Base-by-base conservation (phyloP, 1,284 basidiomycete species). In the Moesziomyces globuligerus region DNA sequence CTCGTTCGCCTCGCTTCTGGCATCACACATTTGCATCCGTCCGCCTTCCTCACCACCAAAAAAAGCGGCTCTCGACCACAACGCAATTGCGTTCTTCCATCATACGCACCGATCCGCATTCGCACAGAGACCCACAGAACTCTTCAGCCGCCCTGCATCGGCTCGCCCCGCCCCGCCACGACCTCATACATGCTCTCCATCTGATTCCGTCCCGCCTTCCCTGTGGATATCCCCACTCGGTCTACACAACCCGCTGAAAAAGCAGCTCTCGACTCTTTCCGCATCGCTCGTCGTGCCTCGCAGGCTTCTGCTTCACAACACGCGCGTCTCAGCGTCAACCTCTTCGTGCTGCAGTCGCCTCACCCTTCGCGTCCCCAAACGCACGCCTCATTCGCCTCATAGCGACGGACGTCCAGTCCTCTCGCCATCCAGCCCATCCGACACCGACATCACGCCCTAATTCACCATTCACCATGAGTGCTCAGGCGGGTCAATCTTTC, bases 401-500 rank as follows among this genome's bases (percentile, higher is more conserved):
- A n/a, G n/a, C n/a, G n/a, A n/a, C n/a, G n/a, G n/a, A n/a, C n/a
- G n/a, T n/a, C n/a, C n/a, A n/a, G n/a, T n/a, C n/a, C n/a, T n/a
- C n/a, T n/a, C n/a, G n/a, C n/a, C n/a, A n/a, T n/a, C n/a, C n/a
- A n/a, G n/a, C n/a, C n/a, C n/a, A n/a, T n/a, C n/a, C n/a, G n/a
- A 28, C 47, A 49, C 11, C 40, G 21, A 21, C 13, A 8, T 7
- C 15, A 38, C 17, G 24, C 42, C 28, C 37, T 64, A 26, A 50
- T 47, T 34, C 53, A 64, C 18, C 44, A 50, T 47, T 34, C 53
- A 64, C 18, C 44, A 72, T 72, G 69, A 72, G 69, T 37, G 64
- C 64, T 36, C 64, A 67, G 32, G 73, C 69, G 32, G 73, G 75
- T 38, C 75, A 77, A 62, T 75, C 72, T 54, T 86, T 87, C 74